phyloP scores from a whole-genome alignment of 805 yeast genomes.

The Huiozyma naganishii region DNA sequence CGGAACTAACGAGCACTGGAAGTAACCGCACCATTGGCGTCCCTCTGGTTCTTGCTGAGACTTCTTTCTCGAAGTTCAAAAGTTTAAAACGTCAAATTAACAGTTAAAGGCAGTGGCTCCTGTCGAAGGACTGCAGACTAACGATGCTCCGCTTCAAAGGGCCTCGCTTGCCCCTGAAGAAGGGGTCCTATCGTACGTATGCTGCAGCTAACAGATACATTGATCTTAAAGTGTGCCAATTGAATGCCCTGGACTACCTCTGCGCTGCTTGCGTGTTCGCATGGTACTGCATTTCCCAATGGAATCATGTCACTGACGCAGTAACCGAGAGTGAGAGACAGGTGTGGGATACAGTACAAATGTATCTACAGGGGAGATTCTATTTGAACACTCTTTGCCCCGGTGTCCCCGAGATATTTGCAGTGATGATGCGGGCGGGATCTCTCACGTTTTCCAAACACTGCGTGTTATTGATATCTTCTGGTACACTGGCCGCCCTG shows the following conservation, averaged over 20 bases:
- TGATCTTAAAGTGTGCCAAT: conserved; percentile 6
- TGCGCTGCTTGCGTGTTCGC: not conserved
- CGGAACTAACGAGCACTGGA: too few relatives aligned
- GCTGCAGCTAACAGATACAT: conserved; percentile 7
- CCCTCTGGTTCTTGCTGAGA: too few relatives aligned
- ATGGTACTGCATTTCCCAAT: not conserved
- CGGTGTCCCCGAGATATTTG: conserved; percentile 11
- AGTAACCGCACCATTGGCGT: too few relatives aligned
- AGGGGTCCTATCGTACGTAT: conserved; percentile 11
- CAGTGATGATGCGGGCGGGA: conserved; percentile 3
- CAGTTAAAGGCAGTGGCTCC: too few relatives aligned
- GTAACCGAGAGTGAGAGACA: not conserved
- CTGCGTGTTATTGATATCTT: conserved; percentile 7
- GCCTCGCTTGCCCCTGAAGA: not conserved
- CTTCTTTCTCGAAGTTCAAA: too few relatives aligned
- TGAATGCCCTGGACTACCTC: conserved; percentile 5
- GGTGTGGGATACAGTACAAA: not conserved
- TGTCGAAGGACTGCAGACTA: too few relatives aligned
- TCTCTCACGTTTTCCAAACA: not conserved
- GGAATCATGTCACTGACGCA: not conserved
- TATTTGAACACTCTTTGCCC: conserved; percentile 16
- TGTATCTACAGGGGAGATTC: conserved; percentile 10
- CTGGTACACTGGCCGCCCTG: conserved; percentile 7
- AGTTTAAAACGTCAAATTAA: too few relatives aligned
- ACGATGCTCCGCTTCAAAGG: too few relatives aligned